Evolutionary conservation across 371 early-diverging fungal genomes (phyloP).

Genomic region (Globomyces sp.): DNA sequence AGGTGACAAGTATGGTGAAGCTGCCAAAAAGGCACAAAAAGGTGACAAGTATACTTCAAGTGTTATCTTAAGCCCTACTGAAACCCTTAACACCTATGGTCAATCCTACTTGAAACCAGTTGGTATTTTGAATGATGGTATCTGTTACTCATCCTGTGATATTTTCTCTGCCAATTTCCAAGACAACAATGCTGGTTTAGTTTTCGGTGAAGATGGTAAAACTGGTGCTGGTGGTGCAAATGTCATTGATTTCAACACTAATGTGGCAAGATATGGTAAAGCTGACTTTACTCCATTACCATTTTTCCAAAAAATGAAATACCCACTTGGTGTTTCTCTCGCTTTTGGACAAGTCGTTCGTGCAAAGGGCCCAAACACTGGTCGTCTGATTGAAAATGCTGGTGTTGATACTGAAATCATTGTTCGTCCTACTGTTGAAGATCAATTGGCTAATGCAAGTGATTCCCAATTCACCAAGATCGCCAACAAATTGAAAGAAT

Average conservation of each 20-base stretch:
- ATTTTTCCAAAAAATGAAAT: conserved; percentile 21
- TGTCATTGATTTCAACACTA: conserved; percentile 28
- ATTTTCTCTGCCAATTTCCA: conserved; percentile 27
- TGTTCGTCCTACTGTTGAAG: conserved; percentile 21
- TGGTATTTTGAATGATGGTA: conserved; percentile 25
- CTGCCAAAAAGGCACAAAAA: conserved; percentile 22
- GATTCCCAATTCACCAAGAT: conserved; percentile 22
- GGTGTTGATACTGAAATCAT: conserved; percentile 26
- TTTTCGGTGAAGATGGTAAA: conserved; percentile 36
- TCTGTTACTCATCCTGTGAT: conserved; percentile 36
- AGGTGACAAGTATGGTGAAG: conserved; percentile 5
- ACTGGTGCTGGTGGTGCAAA: conserved; percentile 38
- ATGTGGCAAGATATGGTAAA: conserved; percentile 1
- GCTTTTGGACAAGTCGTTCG: conserved; percentile 18
- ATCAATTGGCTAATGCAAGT: conserved; percentile 3
- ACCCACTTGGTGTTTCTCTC: conserved; percentile 22
- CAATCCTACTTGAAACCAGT: conserved; percentile 29
- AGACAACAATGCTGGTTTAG: conserved; percentile 22
- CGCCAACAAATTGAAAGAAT: conserved; percentile 16
- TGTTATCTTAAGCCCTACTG: conserved; percentile 3
- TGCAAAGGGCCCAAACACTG: conserved; percentile 17
- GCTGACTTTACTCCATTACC: conserved; percentile 18
- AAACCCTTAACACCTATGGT: conserved; percentile 10
- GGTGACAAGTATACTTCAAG: not conserved
- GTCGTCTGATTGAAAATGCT: conserved; percentile 27